Base-by-base conservation (phyloP, 345 rosid genomes). In the Crucihimalaya himalaica region DNA sequence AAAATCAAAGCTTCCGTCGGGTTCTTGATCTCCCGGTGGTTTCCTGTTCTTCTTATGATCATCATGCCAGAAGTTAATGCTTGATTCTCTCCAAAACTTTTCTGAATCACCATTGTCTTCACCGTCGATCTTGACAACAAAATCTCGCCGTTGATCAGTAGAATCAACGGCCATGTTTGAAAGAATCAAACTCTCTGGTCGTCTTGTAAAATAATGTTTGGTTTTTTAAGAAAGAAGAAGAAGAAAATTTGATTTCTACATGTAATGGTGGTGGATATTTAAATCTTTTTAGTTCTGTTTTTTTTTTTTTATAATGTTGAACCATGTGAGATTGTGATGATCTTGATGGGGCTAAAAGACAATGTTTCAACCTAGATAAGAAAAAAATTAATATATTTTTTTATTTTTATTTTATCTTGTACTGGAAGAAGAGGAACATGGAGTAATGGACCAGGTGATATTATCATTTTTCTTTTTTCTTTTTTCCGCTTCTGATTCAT, bases 81-180 rank as follows among this genome's bases (percentile, higher is more conserved):
- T 88, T 19, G 91, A 74, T 14, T 71, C 96, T 68, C 93, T 84
- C 95, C 86, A 83, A 60, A 88, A 75, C 68, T 71, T 82, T 54
- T 62, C 57, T 27, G 29, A 63, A n/a, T 74, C 71, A 16, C 53
- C 73, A 48, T 2, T 37, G 1, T 15, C 76, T 37, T 61, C 72
- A 6, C 80, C 86, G 7, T 77, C 80, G 66, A 81, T 57, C 57
- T 81, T 84, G 35, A 84, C 68, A 23, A 82, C 40, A 52, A 84
- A 57, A 1, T 76, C 80, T 23, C 85, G 83, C 60, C 72, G 74
- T 66, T 65, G 58, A 62, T 81, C 83, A 68, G 69, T 28, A 6
- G 85, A 76, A 59, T 80, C 80, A 57, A 60, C 66, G 19, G 85
- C 78, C 89, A 85, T 83, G 63, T 6, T 20, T 42, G 18, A 16